phyloP scores from a whole-genome alignment of 805 yeast genomes.

The Brettanomyces anomalus region DNA sequence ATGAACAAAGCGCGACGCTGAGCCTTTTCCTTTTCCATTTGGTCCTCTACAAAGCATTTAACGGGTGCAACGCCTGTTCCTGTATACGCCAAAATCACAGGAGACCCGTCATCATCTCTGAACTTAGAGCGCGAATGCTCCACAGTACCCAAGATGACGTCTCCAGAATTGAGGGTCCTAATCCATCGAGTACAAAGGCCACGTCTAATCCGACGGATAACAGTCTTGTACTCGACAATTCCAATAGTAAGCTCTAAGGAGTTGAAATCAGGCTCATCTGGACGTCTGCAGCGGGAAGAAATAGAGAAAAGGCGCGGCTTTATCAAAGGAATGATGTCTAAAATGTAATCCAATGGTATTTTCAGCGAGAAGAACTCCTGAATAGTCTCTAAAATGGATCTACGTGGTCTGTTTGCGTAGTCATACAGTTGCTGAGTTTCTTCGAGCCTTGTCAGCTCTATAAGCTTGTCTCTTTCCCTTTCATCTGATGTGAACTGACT shows the following conservation, averaged over 20 bases:
- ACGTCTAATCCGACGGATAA: slow-evolving; percentile 60
- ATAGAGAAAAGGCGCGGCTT: slow-evolving; percentile 81
- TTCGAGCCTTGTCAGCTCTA: slow-evolving; percentile 62
- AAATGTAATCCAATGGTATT: slow-evolving; percentile 66
- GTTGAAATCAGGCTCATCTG: slow-evolving; percentile 23
- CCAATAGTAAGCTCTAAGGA: slow-evolving; percentile 68
- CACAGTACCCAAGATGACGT: slow-evolving; percentile 42
- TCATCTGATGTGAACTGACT: slow-evolving; percentile 72
- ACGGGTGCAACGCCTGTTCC: slow-evolving; percentile 98
- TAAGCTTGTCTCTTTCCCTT: slow-evolving; percentile 66
- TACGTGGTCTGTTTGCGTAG: slow-evolving; percentile 87
- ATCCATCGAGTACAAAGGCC: slow-evolving; percentile 84
- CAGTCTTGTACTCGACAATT: slow-evolving; percentile 78
- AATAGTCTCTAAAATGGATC: slow-evolving; percentile 78
- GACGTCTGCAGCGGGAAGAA: slow-evolving; percentile 38
- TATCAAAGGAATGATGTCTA: slow-evolving; percentile 71
- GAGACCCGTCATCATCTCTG: slow-evolving; percentile 17
- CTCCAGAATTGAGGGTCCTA: slow-evolving; percentile 38
- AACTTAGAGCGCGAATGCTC: slow-evolving; percentile 37
- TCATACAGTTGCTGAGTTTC: slow-evolving; percentile 78
- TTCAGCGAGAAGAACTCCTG: slow-evolving; percentile 70
- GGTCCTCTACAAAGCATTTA: slow-evolving; percentile 52
- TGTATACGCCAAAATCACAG: slow-evolving; percentile 73
- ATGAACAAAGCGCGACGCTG: slow-evolving; percentile 33
- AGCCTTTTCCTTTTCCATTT: slow-evolving; percentile 8